Base-by-base conservation (phyloP, 371 early-diverging fungal genomes). In the Lichtheimia ramosa region DNA sequence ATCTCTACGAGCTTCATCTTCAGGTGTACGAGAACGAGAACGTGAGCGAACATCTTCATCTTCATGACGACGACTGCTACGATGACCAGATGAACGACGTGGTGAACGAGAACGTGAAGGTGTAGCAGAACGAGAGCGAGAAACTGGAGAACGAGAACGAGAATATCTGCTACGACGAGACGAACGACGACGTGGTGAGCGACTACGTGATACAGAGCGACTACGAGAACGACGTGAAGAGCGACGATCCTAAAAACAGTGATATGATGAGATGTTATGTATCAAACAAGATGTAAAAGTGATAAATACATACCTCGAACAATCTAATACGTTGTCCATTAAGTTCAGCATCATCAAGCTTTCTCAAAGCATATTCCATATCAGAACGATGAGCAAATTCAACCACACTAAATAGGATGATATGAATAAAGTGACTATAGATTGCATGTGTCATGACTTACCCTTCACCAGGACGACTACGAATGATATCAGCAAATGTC, bases 401-500 rank as follows among this genome's bases (percentile, higher is more conserved):
- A 50, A 97, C 96, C 57, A 94, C 81, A 70, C 94, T 92, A 40
- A 2, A 34, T 34, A 34, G 10, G 34, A 34, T 8, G 0, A 34
- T 8, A 10, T 34, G 6, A 34, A 34, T 34, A 34, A 34, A 27
- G 7, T 27, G 27, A 2, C n/a, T n/a, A n/a, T n/a, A n/a, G n/a
- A n/a, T n/a, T 27, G 27, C 4, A 5, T 27, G 27, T 27, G 7
- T 2, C 34, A 34, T 34, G 27, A 52, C 79, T 77, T 81, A 92
- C 92, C 97, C 97, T 73, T 92, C 89, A 27, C 92, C 91, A 46
- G 91, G 89, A 43, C 91, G 84, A 56, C 84, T 83, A 67, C 85
- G 86, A 77, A 87, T 89, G 41, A 92, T 87, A 69, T 96, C 95
- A 25, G 97, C 90, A 83, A 92, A 97, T 40, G 90, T 86, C 10